Evolutionary conservation across 805 yeast genomes (phyloP), one percentile per base, ranked within the genome.

Genomic region (Geotrichum ghanense): DNA sequence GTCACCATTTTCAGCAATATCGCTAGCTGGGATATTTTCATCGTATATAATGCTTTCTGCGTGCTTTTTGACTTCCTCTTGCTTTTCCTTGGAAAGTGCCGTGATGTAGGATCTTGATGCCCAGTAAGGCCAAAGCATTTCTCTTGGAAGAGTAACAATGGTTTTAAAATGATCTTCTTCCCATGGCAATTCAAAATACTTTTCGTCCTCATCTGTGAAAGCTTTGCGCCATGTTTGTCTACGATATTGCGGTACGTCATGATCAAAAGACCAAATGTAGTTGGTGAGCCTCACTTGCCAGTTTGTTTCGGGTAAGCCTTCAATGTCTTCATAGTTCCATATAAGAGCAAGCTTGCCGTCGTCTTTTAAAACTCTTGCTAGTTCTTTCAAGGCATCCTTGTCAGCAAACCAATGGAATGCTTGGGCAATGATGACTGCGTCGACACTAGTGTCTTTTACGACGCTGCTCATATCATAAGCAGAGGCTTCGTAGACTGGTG

Each of bases 331-430:
- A 51, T 65, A 73, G 58, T 79, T 79, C 84, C 84, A 79, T 46
- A 79, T 69, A 21, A 76, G 56, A 0, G 78, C 82, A 10, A 79
- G 61, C 41, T 62, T 64, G 0, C 81, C 82, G 5, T 56, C 58
- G 1, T 72, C 69, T 50, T 71, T 73, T 53, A 79, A 64, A 0
- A 78, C 75, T 16, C 84, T 62, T 40, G 61, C 50, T 20, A 79
- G 56, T 56, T 79, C 84, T 46, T 62, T 58, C 26, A 79, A 54
- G 0, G 80, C 63, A 6, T 62, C 65, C 2, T 50, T 41, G 53
- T 75, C 78, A n/a, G 76, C 69, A 60, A 79, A 79, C 84, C 84
- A 79, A 52, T 79, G 84, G 57, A 74, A 79, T 0, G 76, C 84
- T 53, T 79, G 83, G 0, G 83, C 82, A 7, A 74, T 60, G 7